A percentile compares a stretch with the other conserved stretches of the same genome.
phyloP scores from a whole-genome alignment of 23 red algal genomes.

The Gracilaria vermiculophylla region DNA sequence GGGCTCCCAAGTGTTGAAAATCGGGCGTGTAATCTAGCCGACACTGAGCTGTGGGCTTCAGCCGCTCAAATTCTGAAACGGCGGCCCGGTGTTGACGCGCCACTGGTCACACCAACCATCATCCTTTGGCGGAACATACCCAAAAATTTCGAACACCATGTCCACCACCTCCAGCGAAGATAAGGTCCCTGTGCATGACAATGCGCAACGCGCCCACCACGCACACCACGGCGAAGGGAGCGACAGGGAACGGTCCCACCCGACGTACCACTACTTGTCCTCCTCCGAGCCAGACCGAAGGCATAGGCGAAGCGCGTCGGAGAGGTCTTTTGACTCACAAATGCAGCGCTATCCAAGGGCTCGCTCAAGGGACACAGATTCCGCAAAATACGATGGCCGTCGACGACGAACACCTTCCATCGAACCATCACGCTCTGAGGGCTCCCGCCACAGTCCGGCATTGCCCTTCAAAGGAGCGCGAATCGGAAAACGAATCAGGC shows the following conservation, averaged over 20 bases:
- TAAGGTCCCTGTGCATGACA: constrained; percentile 2
- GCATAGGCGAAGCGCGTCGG: neutral
- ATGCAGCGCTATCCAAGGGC: constrained; percentile 1
- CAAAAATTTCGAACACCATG: constrained; percentile 29
- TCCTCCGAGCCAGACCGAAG: constrained; percentile 3
- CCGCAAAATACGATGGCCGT: neutral
- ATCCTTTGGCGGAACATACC: neutral
- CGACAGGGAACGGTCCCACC: neutral
- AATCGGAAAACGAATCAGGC: constrained; percentile 53
- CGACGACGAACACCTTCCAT: constrained; percentile 13
- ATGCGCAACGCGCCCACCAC: neutral
- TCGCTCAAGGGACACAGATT: neutral
- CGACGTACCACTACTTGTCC: neutral
- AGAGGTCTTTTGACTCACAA: neutral
- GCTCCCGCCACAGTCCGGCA: neutral
- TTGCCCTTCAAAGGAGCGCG: neutral
- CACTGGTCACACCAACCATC: neutral
- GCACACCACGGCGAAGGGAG: neutral
- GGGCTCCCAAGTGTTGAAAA: too few relatives aligned
- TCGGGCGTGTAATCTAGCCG: too few relatives aligned
- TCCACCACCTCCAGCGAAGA: constrained; percentile 21
- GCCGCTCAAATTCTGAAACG: neutral
- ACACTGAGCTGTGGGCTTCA: neutral
- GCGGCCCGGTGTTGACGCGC: neutral
- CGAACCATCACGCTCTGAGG: neutral